Evolutionary conservation across 1,284 basidiomycete species (phyloP), one percentile per base, ranked within the genome.

Genomic region (Malassezia globosa): DNA sequence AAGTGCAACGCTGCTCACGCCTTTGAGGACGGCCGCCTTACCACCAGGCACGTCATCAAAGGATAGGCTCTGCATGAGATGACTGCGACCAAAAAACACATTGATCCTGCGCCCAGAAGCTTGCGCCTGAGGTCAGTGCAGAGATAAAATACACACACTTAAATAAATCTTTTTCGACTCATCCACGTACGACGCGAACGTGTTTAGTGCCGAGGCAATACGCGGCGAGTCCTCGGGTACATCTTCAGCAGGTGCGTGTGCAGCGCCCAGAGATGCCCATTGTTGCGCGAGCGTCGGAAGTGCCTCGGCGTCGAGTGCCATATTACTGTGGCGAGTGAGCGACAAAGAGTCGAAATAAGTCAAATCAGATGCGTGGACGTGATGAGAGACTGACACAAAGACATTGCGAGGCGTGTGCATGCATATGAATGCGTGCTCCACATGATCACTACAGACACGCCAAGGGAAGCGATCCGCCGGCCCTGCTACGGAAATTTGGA

Each of bases 211-310:
- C 10, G 45, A 38, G 5, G 49, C 43, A 2, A 51, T 36, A 13
- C 43, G 43, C 2, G 38, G 44, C 26, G 44, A 42, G 41, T 46
- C 41, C 1, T 14, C n/a, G 13, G 42, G 25, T 8, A 45, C 48
- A 18, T 45, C 22, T 16, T 33, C 22, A 23, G 14, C 33, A 14
- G 50, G 44, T 25, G 44, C 46, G 35, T 47, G 39, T 25, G 50
- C 33, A 7, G 50, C 50, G 16, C 50, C 50, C 11, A 45, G 18
- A 14, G 50, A 52, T 23, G 50, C 50, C 50, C 50, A 52, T 13
- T 42, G 45, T 27, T 43, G 44, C 33, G 44, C 18, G 19, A 51
- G 33, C 42, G 49, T 46, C 39, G 49, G 45, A 33, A 46, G 31
- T 23, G 11, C 38, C 23, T 33, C 38, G 22, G 41, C 34, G n/a